Evolutionary conservation across 2,329 filamentous ascomycete genomes (phyloP), one percentile per base, ranked within the genome.

Genomic region (Orbilia blumenaviensis): DNA sequence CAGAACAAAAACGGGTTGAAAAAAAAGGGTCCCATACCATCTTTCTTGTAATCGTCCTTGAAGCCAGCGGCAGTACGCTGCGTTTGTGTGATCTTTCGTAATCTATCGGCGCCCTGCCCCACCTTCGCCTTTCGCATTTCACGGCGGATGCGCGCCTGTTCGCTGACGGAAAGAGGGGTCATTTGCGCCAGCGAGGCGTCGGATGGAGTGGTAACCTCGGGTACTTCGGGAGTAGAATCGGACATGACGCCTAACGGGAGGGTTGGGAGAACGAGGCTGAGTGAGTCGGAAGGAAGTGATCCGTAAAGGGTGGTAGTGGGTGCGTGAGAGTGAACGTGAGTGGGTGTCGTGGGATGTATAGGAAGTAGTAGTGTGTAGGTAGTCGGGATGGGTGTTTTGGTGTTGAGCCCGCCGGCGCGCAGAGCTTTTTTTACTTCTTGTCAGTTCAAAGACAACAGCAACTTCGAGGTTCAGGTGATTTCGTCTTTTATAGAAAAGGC

Each of bases 121-220:
- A 94, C 89, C 85, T 94, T 94, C 71, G 91, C 91, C 82, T 93
- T 90, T 56, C 92, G 88, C 41, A 91, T 89, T 82, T 94, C 91
- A 82, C 93, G 92, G 79, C 92, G 90, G 71, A 92, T 85, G 52
- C 91, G 89, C 38, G 90, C 90, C 83, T 92, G 89, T 78, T 90
- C 88, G 25, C 86, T 84, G 2, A 88, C 66, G 18, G 77, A 78
- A 14, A 80, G 77, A 23, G 78, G 75, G 32, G 79, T 79, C 60
- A 76, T 69, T 52, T 76, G 72, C 72, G 72, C 72, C 48, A 76
- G 64, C 29, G 72, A 76, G 58, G 48, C 60, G 42, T 76, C 72
- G 16, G 72, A 76, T 1, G 72, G 72, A 23, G 72, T 76, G 14
- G 64, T 64, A 27, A 58, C 64, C 25, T 76, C 72, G 46, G 72